These are phyloP conservation scores for Ustilago lituana DNA, from an alignment of 1,284 basidiomycete genomes.

Conservation along the genomic window DNA sequence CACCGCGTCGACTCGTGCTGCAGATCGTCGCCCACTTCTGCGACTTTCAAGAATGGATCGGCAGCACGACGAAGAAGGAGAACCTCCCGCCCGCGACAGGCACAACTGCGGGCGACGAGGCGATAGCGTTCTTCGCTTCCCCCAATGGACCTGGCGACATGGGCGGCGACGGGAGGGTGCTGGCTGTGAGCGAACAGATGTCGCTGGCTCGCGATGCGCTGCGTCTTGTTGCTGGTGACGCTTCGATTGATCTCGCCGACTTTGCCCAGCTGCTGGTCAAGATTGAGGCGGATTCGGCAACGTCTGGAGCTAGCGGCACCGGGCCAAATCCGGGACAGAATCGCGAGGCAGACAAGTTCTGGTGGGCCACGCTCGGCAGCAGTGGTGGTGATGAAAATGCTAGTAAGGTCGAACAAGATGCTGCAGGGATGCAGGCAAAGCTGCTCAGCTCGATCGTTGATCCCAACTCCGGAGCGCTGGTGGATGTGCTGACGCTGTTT, in stretches of 20 bases:
- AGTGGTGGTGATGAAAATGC: background rate
- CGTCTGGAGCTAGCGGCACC: background rate
- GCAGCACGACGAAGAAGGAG: constrained; percentile 22
- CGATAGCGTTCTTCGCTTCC: constrained; percentile 16
- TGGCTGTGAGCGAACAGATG: constrained; percentile 48
- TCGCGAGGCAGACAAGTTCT: constrained; percentile 24
- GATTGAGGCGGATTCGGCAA: constrained; percentile 18
- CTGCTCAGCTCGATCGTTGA: constrained; percentile 30
- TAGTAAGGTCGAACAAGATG: constrained; percentile 11
- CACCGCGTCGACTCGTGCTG: constrained; percentile 33
- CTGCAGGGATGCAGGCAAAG: constrained; percentile 10
- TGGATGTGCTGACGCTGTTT: constrained; percentile 42
- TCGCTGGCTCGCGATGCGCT: constrained; percentile 37
- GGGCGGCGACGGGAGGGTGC: constrained; percentile 7
- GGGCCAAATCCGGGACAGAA: background rate
- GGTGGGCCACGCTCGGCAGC: constrained; percentile 30
- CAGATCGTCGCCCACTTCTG: constrained; percentile 28
- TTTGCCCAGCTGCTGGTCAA: constrained; percentile 26
- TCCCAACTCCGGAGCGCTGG: constrained; percentile 25
- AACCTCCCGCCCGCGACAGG: constrained; percentile 34
- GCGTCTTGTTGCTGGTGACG: constrained; percentile 11
- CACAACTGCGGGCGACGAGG: constrained; percentile 6
- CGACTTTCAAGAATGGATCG: constrained; percentile 42
- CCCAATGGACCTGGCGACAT: background rate
- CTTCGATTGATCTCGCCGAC: constrained; percentile 24